Evolutionary conservation across 768 basidiomycete genomes (phyloP), one percentile per base, ranked within the genome.

Genomic region (Lanmaoa rubissima): DNA sequence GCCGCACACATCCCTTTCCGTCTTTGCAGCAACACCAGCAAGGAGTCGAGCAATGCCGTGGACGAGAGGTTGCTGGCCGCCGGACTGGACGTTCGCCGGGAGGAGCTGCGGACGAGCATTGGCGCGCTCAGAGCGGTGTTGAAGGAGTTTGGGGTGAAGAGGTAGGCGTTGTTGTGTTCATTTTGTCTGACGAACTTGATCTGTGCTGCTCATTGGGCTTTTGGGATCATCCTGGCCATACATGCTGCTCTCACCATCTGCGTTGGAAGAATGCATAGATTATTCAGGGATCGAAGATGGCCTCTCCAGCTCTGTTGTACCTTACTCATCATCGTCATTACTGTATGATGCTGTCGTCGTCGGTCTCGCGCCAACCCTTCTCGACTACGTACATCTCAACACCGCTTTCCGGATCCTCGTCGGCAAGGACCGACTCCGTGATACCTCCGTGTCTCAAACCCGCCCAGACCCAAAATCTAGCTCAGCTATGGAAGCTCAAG

Each of bases 1-100:
- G 57, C 57, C 2, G 66, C 73, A 17, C 54, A 57, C 3, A 61
- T 80, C 9, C 77, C 80, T 9, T 76, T 85, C 69, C 74, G 81
- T 28, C 73, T 81, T 55, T 88, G 88, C 66, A 87, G 84, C 48
- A 90, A 90, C 65, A 83, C 84, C 0, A 86, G 84, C 66, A 85
- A 87, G 57, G 86, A 88, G 59, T 82, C 84, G 0, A 81, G 76
- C 0, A 42, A 51, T 4, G 73, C 71, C 5, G 67, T 88, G 6
- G 59, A 80, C n/a, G 52, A 53, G 2, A 73, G 76, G 21, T 73
- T 90, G 61, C 51, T 61, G 0, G 60, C 65, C 0, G 79, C 85
- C 59, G 84, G 85, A 0, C 79, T 89, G 57, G 74, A 78, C 13
- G 66, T 83, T 2, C 62, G 43, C 2, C 63, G 60, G 17, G 65